phyloP scores from a whole-genome alignment of 805 yeast genomes.

The Wickerhamomyces kurtzmanii region DNA sequence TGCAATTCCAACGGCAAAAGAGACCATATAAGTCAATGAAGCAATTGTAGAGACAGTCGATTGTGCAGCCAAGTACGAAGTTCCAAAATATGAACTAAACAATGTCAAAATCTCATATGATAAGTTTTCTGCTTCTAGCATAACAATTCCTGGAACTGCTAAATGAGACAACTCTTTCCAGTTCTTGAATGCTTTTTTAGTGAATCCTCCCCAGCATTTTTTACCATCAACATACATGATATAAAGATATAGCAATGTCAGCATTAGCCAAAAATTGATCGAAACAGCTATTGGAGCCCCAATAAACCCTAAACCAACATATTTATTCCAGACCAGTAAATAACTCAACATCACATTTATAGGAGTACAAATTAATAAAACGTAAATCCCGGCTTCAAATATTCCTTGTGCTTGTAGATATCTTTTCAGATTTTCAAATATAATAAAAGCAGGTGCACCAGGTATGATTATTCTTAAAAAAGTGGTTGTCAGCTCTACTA shows the following conservation, averaged over 20 bases:
- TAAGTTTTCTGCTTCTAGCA: slow-evolving; percentile 70
- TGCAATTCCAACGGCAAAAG: slow-evolving; percentile 67
- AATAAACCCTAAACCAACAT: slow-evolving; percentile 61
- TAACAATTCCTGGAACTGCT: slow-evolving; percentile 67
- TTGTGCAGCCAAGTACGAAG: slow-evolving; percentile 63
- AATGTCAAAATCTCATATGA: slow-evolving; percentile 69
- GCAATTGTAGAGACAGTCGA: slow-evolving; percentile 61
- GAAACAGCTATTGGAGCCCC: slow-evolving; percentile 80
- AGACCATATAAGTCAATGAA: slow-evolving; percentile 59
- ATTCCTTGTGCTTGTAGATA: slow-evolving; percentile 81
- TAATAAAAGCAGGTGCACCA: slow-evolving; percentile 72
- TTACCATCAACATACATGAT: slow-evolving; percentile 44
- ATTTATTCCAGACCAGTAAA: slow-evolving; percentile 61
- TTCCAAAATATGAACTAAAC: slow-evolving; percentile 62
- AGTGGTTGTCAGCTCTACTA: slow-evolving; percentile 45
- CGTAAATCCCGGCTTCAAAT: slow-evolving; percentile 76
- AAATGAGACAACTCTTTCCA: slow-evolving; percentile 50
- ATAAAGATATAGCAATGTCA: slow-evolving; percentile 11
- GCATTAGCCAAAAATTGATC: slow-evolving; percentile 64
- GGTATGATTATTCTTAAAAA: slow-evolving; percentile 48
- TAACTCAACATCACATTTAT: slow-evolving; percentile 59
- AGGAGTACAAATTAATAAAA: slow-evolving; percentile 60
- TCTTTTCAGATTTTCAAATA: slow-evolving; percentile 77
- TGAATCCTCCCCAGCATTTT: slow-evolving; percentile 63
- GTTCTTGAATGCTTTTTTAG: slow-evolving; percentile 36